Evolutionary conservation across 2,329 filamentous ascomycete species (phyloP).

Genomic region (Talaromyces pinophilus): DNA sequence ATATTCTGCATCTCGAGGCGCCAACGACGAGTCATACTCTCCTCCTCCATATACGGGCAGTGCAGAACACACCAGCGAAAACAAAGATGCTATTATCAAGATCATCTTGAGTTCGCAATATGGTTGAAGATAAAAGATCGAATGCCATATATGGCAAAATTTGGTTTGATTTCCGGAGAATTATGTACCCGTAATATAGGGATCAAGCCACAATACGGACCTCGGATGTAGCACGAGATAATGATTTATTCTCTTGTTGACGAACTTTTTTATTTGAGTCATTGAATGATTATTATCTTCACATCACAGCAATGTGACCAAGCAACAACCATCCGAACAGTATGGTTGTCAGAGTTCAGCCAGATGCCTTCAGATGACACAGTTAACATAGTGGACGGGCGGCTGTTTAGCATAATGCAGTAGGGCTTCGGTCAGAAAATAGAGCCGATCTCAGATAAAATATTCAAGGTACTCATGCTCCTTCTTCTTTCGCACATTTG

Average conservation of each 20-base stretch:
- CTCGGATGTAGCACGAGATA: neutral
- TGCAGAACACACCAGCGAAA: neutral
- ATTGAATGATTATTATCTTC: neutral
- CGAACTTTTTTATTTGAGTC: neutral
- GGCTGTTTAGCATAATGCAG: neutral
- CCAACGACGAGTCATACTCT: neutral
- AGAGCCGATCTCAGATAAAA: neutral
- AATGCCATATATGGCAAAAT: neutral
- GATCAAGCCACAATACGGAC: neutral
- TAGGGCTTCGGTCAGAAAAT: neutral
- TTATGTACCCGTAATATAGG: neutral
- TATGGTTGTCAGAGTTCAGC: neutral
- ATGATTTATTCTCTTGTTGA: neutral
- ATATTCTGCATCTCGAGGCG: neutral
- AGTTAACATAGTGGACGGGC: neutral
- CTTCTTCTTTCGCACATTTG: neutral
- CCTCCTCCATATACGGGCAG: neutral
- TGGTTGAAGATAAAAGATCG: neutral
- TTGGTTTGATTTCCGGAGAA: neutral
- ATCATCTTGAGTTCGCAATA: neutral
- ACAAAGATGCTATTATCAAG: neutral
- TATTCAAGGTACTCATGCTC: neutral
- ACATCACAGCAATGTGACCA: neutral
- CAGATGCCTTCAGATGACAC: neutral
- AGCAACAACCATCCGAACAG: neutral